phyloP scores from a whole-genome alignment of 176 grass and related monocot species.

The Zea mays region Zm-B73-REFERENCE-NAM-5.0 NC_050098.1:223349501-223350000 shows the following conservation, averaged over 20 bases:
- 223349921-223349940: conserved; percentile 61
- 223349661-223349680: conserved; percentile 79
- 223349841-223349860: conserved; percentile 86
- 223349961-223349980: conserved; percentile 81
- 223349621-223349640: conserved; percentile 41
- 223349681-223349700: conserved; percentile 92
- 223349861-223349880: conserved; percentile 95
- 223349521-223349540: conserved; percentile 88
- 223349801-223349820: conserved; percentile 39
- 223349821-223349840: conserved; percentile 32
- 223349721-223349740: conserved; percentile 75
- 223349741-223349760: conserved; percentile 25
- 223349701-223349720: conserved; percentile 82
- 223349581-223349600: conserved; percentile 8
- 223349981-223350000: conserved; percentile 85
- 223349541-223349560: conserved; percentile 54
- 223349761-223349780: conserved; percentile 20
- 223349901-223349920: conserved; percentile 61
- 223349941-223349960: conserved; percentile 66
- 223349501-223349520: conserved; percentile 27
- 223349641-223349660: conserved; percentile 63
- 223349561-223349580: conserved; percentile 30
- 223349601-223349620: conserved; percentile 12
- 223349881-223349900: conserved; percentile 96
- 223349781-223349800: conserved; percentile 27